Percentiles rank a stretch among this genome's conserved stretches.
These are phyloP conservation scores for Cladorrhinum sp. DNA, from an alignment of 2,329 filamentous ascomycete genomes.

Conservation along the genomic window DNA sequence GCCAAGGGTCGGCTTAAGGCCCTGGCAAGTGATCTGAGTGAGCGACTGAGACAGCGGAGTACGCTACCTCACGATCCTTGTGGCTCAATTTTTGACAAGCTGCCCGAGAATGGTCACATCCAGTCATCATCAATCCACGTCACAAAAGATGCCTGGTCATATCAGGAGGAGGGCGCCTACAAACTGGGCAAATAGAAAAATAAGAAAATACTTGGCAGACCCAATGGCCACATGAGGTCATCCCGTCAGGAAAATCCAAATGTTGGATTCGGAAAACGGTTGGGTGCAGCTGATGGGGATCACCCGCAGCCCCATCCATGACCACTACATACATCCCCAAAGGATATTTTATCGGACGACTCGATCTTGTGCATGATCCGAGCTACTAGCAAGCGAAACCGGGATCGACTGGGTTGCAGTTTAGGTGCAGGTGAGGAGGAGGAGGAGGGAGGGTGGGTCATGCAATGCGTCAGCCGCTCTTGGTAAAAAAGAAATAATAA, in stretches of 20 bases:
- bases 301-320: conserved; percentile 2
- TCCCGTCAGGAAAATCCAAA: not conserved
- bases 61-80: not conserved
- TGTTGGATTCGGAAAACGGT: not conserved
- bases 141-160: not conserved
- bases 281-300: conserved; percentile 1
- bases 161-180: not conserved
- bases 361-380: conserved; percentile 6
- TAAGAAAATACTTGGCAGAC: not conserved
- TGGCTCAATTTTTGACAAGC: not conserved
- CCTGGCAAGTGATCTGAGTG: not conserved
- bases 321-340: too few species aligned
- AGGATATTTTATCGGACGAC: not conserved
- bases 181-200: not conserved
- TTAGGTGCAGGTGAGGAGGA: not conserved
- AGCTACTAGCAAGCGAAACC: conserved; percentile 2
- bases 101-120: not conserved
- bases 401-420: conserved; percentile 3
- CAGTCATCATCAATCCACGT: conserved; percentile 5
- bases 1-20: too few species aligned
- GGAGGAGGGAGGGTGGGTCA: not conserved
- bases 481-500: not conserved
- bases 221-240: conserved; percentile 5
- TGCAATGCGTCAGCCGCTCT: not conserved
- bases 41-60: not conserved